Conservation (phyloP, 257 asterid genomes). For the Solanum gandarillasii region DNA sequence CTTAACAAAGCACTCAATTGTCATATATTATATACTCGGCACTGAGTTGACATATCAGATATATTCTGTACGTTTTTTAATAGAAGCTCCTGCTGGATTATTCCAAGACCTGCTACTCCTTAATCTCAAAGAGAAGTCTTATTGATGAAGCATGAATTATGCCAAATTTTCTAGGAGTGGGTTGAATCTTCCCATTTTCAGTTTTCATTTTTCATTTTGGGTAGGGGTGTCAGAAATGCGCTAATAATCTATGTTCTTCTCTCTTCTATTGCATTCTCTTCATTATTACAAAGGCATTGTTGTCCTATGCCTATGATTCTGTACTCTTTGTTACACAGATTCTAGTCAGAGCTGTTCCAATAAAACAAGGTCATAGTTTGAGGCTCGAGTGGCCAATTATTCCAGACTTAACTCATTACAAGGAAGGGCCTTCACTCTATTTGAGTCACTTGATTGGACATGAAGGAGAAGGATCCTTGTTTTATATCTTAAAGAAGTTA, state of each 20-base stretch:
- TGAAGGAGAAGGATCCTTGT: constrained; percentile 98
- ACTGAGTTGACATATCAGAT: neutral
- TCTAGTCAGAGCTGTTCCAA: constrained; percentile 86
- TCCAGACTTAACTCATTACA: constrained; percentile 65
- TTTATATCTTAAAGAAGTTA: constrained; percentile 74
- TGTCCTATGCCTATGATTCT: neutral
- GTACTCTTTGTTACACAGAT: constrained; percentile 37
- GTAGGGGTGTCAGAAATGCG: neutral
- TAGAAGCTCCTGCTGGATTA: neutral
- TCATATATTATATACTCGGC: neutral
- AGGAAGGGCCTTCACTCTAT: constrained; percentile 82
- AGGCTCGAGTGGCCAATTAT: constrained; percentile 79
- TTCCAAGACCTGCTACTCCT: neutral
- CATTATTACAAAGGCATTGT: neutral
- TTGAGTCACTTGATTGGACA: constrained; percentile 96
- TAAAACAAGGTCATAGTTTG: constrained; percentile 91
- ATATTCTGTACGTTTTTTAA: neutral
- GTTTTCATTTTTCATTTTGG: neutral
- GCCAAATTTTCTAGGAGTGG: neutral
- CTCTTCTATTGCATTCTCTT: neutral
- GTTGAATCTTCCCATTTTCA: neutral
- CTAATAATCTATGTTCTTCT: neutral
- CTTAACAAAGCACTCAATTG: neutral
- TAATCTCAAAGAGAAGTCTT: neutral
- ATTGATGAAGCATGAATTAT: neutral